Percentiles rank a stretch among this genome's conserved stretches.
phyloP scores from a whole-genome alignment of 345 rosid genomes.

The Raphanus raphanistrum region DNA sequence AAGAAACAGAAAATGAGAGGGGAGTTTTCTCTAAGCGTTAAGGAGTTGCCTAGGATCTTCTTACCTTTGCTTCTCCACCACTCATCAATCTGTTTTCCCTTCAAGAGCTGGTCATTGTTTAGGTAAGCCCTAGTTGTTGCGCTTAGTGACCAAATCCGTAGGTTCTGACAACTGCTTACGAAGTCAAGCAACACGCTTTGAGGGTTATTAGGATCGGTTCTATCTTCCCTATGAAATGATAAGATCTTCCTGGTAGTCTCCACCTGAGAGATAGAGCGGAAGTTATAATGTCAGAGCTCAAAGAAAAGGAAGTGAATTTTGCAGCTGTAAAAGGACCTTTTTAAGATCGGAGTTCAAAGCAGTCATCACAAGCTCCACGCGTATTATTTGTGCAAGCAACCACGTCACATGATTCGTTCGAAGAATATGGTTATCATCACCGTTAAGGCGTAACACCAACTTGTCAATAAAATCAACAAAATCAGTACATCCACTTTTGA shows the following conservation, averaged over 20 bases:
- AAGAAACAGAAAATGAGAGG: constrained; percentile 29
- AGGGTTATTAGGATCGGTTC: constrained; percentile 87
- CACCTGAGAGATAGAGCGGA: constrained; percentile 55
- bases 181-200: constrained; percentile 96
- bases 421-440: constrained; percentile 71
- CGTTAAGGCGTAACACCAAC: constrained; percentile 70
- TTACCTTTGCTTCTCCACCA: constrained; percentile 98
- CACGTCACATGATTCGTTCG: constrained; percentile 98
- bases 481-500: constrained; percentile 93
- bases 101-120: constrained; percentile 86
- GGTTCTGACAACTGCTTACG: constrained; percentile 93
- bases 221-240: constrained; percentile 94
- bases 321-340: constrained; percentile 56
- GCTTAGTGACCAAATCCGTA: constrained; percentile 93
- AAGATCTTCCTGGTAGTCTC: constrained; percentile 87
- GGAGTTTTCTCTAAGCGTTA: constrained; percentile 13
- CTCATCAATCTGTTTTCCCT: constrained; percentile 98
- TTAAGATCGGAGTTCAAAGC: constrained; percentile 79
- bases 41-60: background rate
- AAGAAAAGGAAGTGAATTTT: constrained; percentile 9
- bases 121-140: constrained; percentile 78
- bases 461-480: constrained; percentile 97
- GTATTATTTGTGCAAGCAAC: constrained; percentile 87
- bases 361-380: constrained; percentile 75
- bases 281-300: constrained; percentile 29